These are phyloP conservation scores for Adenanthera pavonina DNA, from an alignment of 306 rosid species.

Conservation along the genomic window DNA sequence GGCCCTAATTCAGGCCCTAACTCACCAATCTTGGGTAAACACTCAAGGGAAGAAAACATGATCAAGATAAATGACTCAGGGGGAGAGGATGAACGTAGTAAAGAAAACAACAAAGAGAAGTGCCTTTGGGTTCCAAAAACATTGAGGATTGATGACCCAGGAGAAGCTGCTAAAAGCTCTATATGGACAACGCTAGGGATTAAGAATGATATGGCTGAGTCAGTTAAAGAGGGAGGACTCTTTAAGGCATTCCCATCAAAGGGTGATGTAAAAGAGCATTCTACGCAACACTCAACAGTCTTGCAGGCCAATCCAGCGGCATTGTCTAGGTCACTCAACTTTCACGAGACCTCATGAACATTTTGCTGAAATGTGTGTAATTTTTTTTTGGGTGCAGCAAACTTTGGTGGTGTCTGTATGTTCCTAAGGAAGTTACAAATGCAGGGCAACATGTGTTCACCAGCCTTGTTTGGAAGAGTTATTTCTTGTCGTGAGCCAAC, in stretches of 20 bases:
- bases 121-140: constrained; percentile 69
- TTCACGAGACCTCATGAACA: constrained; percentile 58
- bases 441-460: constrained; percentile 13
- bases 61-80: constrained; percentile 35
- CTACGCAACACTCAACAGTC: constrained; percentile 46
- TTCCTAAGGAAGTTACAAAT: constrained; percentile 33
- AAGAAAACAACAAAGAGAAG: constrained; percentile 46
- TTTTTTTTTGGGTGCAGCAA: constrained; percentile 32
- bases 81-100: constrained; percentile 37
- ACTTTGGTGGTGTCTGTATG: constrained; percentile 1
- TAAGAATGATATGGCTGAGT: constrained; percentile 51
- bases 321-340: constrained; percentile 72
- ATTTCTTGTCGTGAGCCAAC: constrained; percentile 9
- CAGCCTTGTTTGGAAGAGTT: constrained; percentile 14
- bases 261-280: constrained; percentile 43
- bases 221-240: constrained; percentile 54
- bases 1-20: constrained; percentile 49
- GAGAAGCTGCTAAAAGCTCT: constrained; percentile 72
- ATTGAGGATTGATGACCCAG: constrained; percentile 70
- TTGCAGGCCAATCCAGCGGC: constrained; percentile 95
- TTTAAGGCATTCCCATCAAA: constrained; percentile 58
- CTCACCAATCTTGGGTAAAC: constrained; percentile 73
- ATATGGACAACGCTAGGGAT: constrained; percentile 73
- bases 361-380: constrained; percentile 15
- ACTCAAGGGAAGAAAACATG: constrained; percentile 65